These are phyloP conservation scores for Phytophthora brassicae DNA, from an alignment of 352 stramenopile species.

Conservation along the genomic window DNA sequence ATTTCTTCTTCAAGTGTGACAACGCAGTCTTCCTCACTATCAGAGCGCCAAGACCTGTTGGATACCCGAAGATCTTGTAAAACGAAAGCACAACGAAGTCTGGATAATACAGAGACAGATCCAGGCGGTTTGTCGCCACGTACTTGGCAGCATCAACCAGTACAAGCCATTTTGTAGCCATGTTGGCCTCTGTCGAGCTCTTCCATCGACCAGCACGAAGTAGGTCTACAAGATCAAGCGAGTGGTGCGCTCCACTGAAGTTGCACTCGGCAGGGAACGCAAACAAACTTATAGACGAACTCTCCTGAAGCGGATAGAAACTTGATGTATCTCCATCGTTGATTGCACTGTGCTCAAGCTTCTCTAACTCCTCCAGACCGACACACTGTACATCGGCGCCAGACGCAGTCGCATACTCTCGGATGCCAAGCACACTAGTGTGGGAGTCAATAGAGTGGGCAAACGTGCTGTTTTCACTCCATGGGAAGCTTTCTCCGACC, in stretches of 20 bases:
- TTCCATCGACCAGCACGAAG: constrained; percentile 33
- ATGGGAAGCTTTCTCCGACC: constrained; percentile 83
- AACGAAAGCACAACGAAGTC: constrained; percentile 83
- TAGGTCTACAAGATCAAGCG: constrained; percentile 41
- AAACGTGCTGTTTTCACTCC: constrained; percentile 50
- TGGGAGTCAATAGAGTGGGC: constrained; percentile 68
- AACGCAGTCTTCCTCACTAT: constrained; percentile 47
- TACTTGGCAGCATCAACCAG: constrained; percentile 77
- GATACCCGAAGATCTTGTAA: constrained; percentile 85
- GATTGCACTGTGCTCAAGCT: constrained; percentile 14
- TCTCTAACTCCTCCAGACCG: constrained; percentile 41
- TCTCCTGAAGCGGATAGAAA: background rate
- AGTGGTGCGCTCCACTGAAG: constrained; percentile 64
- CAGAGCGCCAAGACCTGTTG: constrained; percentile 66
- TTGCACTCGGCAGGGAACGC: constrained; percentile 80
- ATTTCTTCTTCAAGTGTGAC: constrained; percentile 47
- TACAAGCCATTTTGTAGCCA: constrained; percentile 52
- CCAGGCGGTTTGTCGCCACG: constrained; percentile 51
- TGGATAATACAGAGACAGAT: constrained; percentile 44
- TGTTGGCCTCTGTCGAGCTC: background rate
- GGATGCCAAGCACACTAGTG: constrained; percentile 73
- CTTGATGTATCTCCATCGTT: background rate
- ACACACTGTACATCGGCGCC: constrained; percentile 38
- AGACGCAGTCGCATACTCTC: constrained; percentile 38
- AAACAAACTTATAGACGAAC: constrained; percentile 45